Evolutionary conservation across 441 rosid species (phyloP), one percentile per base, ranked within the genome.

Genomic region (Populus tomentosa): DNA sequence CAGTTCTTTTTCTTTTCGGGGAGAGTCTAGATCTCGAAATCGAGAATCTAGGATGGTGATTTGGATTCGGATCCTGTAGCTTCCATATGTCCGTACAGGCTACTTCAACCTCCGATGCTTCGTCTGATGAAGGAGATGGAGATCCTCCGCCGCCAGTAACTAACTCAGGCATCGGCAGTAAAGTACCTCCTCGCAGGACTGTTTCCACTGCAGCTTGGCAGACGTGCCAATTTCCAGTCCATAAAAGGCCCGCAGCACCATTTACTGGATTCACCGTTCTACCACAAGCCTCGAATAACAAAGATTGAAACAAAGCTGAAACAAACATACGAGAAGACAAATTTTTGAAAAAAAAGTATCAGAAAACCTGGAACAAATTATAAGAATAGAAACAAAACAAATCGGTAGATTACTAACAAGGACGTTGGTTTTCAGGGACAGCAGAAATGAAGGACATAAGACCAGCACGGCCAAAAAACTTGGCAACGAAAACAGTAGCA

Each of bases 401-500:
- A 4, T 9, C 16, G 32, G 42, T 30, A 5, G 10, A 10, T 24
- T 21, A 77, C 74, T 74, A 81, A 88, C 93, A 85, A 24, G 91
- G 86, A 26, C 91, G 93, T 32, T 81, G 87, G 69, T 70, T 64
- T 26, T 82, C 81, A 7, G 90, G 87, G 10, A 88, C 91, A 53
- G 89, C 88, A 28, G 86, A 83, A 28, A 90, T 86, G 79, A 88
- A 87, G 64, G 89, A 86, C 86, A 88, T 77, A 66, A 90, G 90
- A 40, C 90, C 93, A 23, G 93, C 90, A 9, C 93, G 93, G 84
- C 93, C 93, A 59, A 87, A 90, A 80, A 88, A 90, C 77, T 90
- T 90, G 82, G 93, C 91, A 16, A 90, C 89, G 84, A 90, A 90
- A 46, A 90, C 85, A 23, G 91, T 90, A 56, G 91, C 93, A 75